These are phyloP conservation scores for Saururus chinensis DNA, from an alignment of 164 flowering plant genomes.

Conservation along the genomic window DNA sequence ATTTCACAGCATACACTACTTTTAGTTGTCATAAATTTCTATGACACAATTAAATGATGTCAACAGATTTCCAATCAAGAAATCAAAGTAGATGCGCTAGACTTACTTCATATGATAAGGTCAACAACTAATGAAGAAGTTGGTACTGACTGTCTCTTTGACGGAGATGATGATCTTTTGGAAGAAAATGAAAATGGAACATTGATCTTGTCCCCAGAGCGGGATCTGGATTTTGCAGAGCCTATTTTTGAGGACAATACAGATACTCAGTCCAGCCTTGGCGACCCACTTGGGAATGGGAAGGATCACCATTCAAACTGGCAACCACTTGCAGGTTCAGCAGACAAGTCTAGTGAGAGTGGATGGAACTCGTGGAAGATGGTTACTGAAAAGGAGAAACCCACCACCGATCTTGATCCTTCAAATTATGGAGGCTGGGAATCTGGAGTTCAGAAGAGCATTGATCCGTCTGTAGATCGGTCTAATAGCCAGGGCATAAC, in stretches of 20 bases:
- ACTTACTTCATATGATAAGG: slow-evolving; percentile 64
- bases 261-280: slow-evolving; percentile 8
- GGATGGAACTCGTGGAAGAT: not conserved
- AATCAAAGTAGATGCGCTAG: slow-evolving; percentile 42
- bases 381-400: not conserved
- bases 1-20: not conserved
- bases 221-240: slow-evolving; percentile 24
- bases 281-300: slow-evolving; percentile 3
- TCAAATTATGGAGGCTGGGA: not conserved
- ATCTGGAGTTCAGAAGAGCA: not conserved
- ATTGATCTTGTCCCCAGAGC: slow-evolving; percentile 41
- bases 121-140: slow-evolving; percentile 18
- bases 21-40: not conserved
- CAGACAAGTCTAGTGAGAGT: slow-evolving; percentile 2
- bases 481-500: not conserved
- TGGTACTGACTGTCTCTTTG: slow-evolving; percentile 39
- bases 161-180: slow-evolving; percentile 24
- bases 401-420: not conserved
- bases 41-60: too few species aligned
- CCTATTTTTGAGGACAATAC: slow-evolving; percentile 53
- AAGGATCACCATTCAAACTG: not conserved
- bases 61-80: slow-evolving; percentile 3
- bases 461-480: not conserved
- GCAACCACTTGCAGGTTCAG: slow-evolving; percentile 6
- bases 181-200: not conserved